Evolutionary conservation across 2,329 filamentous ascomycete genomes (phyloP), one percentile per base, ranked within the genome.

Genomic region (Aureobasidium sp.): DNA sequence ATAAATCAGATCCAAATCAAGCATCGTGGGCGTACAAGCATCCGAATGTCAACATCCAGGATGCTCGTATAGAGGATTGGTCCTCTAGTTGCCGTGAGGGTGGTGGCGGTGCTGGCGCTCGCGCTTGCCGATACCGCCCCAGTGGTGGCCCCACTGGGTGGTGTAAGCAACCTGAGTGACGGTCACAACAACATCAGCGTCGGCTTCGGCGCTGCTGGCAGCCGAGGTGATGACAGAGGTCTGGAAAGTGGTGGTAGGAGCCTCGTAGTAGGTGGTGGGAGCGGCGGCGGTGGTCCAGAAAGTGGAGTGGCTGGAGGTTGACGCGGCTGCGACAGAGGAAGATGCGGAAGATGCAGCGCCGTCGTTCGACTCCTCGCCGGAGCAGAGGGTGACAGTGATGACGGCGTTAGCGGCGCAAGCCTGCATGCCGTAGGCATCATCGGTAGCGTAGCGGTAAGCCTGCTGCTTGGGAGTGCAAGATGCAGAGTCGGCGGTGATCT

Each of bases 381-480:
- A 71, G 69, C 71, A 74, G 40, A 74, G 67, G 37, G 67, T 69
- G 61, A 74, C 70, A 27, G 69, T 73, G 66, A 74, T 71, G 62
- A 63, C 64, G 38, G 69, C 62, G 55, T 68, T 65, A 23, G 66
- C 60, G 21, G 63, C 47, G 66, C 71, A 73, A 23, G 63, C 65
- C 65, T 74, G 72, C 72, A 72, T 72, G 60, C 72, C 72, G 51
- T 72, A 70, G 60, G 70, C 69, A 61, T 74, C 72, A 62, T 74
- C 72, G 60, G 70, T 73, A 33, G 71, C 65, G 66, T 73, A 73
- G 47, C 68, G 68, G 67, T 74, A 74, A 58, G 71, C 71, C 43
- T 66, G 63, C 63, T 73, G 70, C 64, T 68, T 69, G 35, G 70
- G 70, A 25, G 50, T 54, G 66, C 68, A 69, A 43, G 57, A 61